These are phyloP conservation scores for Wallacemonas sp. DNA, from an alignment of 208 protist genomes.

Conservation along the genomic window DNA sequence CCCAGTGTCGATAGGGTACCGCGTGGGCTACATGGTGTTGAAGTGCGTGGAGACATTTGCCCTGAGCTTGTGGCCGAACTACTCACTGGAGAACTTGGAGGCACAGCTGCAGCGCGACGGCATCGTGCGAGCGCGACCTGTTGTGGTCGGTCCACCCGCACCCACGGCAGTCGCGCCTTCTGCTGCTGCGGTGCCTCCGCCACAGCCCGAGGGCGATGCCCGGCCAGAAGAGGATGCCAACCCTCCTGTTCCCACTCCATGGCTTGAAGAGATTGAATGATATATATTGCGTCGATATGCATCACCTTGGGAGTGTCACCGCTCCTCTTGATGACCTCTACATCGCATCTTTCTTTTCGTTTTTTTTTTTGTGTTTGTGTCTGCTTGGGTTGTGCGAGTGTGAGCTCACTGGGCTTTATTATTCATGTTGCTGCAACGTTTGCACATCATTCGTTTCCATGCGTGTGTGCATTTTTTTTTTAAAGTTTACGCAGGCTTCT, in stretches of 20 bases:
- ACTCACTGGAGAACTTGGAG: conserved; percentile 62
- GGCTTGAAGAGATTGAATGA: not conserved
- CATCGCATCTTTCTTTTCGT: not conserved
- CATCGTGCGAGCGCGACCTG: conserved; percentile 36
- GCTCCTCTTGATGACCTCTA: too few species aligned
- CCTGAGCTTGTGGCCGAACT: conserved; percentile 66
- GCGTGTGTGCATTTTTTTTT: too few species aligned
- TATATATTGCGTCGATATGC: too few species aligned
- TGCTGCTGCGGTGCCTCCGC: not conserved
- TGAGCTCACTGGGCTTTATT: too few species aligned
- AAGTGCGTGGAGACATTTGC: conserved; percentile 72
- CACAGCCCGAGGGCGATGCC: not conserved
- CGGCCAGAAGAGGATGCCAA: not conserved
- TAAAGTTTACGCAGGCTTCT: too few species aligned
- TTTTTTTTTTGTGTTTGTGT: conserved; percentile 13
- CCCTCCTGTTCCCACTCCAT: not conserved
- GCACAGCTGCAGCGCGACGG: conserved; percentile 57
- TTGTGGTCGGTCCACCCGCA: conserved; percentile 1
- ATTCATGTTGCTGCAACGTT: too few species aligned
- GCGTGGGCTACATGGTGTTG: conserved; percentile 44
- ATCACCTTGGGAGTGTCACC: too few species aligned
- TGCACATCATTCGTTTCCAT: too few species aligned
- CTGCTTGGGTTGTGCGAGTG: too few species aligned
- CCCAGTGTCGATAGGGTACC: conserved; percentile 23
- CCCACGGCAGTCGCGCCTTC: not conserved